Percentiles rank a stretch among this genome's conserved stretches.
Conservation (phyloP, 2,329 filamentous ascomycete genomes). For the Hymenoscyphus fraxineus region DNA sequence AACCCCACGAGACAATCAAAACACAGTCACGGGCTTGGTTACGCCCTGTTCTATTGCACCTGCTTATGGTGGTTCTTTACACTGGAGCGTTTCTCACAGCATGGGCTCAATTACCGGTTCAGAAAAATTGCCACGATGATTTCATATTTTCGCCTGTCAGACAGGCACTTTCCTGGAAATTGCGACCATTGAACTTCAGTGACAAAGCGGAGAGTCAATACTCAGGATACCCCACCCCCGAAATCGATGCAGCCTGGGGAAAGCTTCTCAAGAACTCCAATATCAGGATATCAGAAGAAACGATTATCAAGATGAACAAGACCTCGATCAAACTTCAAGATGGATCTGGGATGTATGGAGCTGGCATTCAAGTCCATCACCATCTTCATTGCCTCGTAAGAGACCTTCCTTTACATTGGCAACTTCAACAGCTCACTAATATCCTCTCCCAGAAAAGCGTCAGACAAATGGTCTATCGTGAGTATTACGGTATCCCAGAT, state of each 20-base stretch:
- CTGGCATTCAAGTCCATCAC: slow-evolving; percentile 12
- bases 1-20: not conserved
- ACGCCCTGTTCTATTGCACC: not conserved
- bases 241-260: slow-evolving; percentile 10
- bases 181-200: not conserved
- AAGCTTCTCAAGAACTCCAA: slow-evolving; percentile 8
- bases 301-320: slow-evolving; percentile 8
- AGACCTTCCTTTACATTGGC: not conserved
- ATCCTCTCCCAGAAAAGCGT: slow-evolving; percentile 8
- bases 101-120: not conserved
- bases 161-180: not conserved
- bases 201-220: slow-evolving; percentile 9
- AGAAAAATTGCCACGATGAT: not conserved
- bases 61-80: not conserved
- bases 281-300: slow-evolving; percentile 5
- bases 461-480: slow-evolving; percentile 10
- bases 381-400: slow-evolving; percentile 14
- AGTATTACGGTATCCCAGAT: slow-evolving; percentile 9
- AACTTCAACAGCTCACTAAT: not conserved
- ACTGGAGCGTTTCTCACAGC: not conserved
- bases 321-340: slow-evolving; percentile 10
- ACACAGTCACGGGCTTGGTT: not conserved
- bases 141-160: not conserved
- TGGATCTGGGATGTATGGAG: slow-evolving; percentile 11
- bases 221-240: slow-evolving; percentile 6